Evolutionary conservation across 2,329 filamentous ascomycete genomes (phyloP).

Genomic region (Dactylellina sp.): DNA sequence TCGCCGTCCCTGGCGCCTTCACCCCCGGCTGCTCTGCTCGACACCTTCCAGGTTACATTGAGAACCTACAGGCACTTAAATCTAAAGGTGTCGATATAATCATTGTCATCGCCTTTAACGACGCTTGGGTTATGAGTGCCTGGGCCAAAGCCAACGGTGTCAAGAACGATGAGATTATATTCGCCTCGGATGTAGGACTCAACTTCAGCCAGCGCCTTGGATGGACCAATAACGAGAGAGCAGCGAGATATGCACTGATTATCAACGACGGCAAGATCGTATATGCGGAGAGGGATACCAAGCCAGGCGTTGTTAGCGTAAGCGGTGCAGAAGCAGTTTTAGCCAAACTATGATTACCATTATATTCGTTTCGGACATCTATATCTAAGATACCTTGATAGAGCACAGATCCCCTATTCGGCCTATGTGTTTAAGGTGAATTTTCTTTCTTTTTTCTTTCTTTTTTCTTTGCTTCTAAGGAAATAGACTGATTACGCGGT

Average conservation of each 20-base stretch:
- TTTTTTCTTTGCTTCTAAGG: too few species aligned
- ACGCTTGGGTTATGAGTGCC: slow-evolving; percentile 86
- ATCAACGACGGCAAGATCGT: slow-evolving; percentile 84
- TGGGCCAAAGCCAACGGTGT: slow-evolving; percentile 90
- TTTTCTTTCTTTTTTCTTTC: too few species aligned
- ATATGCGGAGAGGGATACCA: slow-evolving; percentile 81
- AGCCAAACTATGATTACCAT: slow-evolving; percentile 29
- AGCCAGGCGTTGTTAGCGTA: slow-evolving; percentile 58
- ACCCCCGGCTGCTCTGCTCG: slow-evolving; percentile 85
- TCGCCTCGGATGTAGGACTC: slow-evolving; percentile 75
- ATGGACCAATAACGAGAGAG: slow-evolving; percentile 80
- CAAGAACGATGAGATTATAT: slow-evolving; percentile 78
- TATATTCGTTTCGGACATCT: too few species aligned
- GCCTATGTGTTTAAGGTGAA: too few species aligned
- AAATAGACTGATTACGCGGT: too few species aligned
- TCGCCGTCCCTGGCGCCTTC: slow-evolving; percentile 80
- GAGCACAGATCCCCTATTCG: background rate
- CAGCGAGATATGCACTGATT: slow-evolving; percentile 81
- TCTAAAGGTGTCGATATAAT: slow-evolving; percentile 85
- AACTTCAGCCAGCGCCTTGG: slow-evolving; percentile 82
- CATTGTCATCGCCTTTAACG: slow-evolving; percentile 84
- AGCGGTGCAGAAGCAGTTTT: slow-evolving; percentile 50
- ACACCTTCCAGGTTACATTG: slow-evolving; percentile 84
- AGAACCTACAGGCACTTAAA: slow-evolving; percentile 77
- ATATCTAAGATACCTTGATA: background rate